Base-by-base conservation (phyloP, 257 asterid genomes). In the Jacaranda copaia region DNA sequence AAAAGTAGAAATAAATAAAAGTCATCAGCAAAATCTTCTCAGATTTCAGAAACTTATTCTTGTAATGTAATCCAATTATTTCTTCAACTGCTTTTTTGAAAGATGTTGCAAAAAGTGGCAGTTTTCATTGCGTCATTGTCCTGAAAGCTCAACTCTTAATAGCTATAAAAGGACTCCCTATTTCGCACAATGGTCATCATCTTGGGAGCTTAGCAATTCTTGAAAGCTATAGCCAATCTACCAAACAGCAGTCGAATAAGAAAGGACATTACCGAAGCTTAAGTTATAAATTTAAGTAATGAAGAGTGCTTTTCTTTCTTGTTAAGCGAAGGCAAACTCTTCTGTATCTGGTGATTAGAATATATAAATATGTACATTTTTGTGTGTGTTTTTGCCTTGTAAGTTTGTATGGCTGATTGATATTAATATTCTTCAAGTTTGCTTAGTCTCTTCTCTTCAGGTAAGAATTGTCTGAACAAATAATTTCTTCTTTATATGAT, bases 271-370 rank as follows among this genome's bases (percentile, higher is more conserved):
- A 58, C 83, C 74, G 72, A 83, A 79, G 84, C 79, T 81, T 85
- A 77, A 85, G 83, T 52, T 40, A 68, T 77, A 71, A 79, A 72
- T 53, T 8, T 59, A 11, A 58, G 48, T 58, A 8, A 70, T 45
- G 42, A 78, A 74, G 16, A 72, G 36, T 51, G 74, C 19, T 85
- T 69, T 25, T 68, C 81, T 79, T 82, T 74, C 73, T 76, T 81
- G 88, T 81, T 71, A 76, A 83, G 81, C 68, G 68, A 80, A 81
- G 82, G 66, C 83, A 69, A 80, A 51, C 72, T 78, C 79, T 55
- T 73, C 3, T 70, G 58, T 11, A 38, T 62, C 35, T 61, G 78
- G 64, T n/a, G 39, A 48, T 46, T 57, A 66, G 16, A 52, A 39
- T 39, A 3, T 61, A 14, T 16, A 35, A 19, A 8, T 40, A 3